Conservation (phyloP, 345 rosid genomes). For the Hibiscus tridactylites region DNA sequence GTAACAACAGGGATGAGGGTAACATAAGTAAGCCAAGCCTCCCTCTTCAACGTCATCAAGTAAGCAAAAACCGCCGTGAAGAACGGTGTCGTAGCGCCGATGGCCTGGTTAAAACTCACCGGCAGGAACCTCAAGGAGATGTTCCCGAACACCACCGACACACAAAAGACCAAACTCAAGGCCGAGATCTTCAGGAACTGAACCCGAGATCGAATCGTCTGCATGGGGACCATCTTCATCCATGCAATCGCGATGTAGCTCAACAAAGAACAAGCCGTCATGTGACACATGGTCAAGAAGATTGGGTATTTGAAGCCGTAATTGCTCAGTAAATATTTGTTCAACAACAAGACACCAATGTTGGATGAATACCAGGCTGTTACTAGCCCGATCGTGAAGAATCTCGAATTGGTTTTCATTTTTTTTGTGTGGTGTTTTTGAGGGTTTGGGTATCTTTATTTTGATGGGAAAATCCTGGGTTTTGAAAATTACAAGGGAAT, state of each 20-base stretch:
- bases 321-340: slow-evolving; percentile 88
- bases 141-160: slow-evolving; percentile 94
- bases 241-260: slow-evolving; percentile 61
- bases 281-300: slow-evolving; percentile 98
- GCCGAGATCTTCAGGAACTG: slow-evolving; percentile 1
- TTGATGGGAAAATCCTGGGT: not conserved
- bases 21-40: not conserved
- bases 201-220: not conserved
- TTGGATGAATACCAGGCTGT: slow-evolving; percentile 89
- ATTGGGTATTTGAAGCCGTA: slow-evolving; percentile 98
- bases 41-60: not conserved
- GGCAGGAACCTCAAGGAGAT: slow-evolving; percentile 76
- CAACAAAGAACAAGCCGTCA: slow-evolving; percentile 91
- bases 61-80: not conserved
- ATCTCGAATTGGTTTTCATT: slow-evolving; percentile 42
- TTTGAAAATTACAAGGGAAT: not conserved
- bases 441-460: not conserved
- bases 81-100: slow-evolving; percentile 92
- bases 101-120: slow-evolving; percentile 86
- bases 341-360: slow-evolving; percentile 40
- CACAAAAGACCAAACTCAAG: slow-evolving; percentile 28
- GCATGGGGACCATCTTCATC: not conserved
- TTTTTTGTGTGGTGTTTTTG: not conserved
- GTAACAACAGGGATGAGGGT: not conserved
- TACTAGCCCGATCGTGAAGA: slow-evolving; percentile 87